These are phyloP conservation scores for Salvia splendens DNA, from an alignment of 257 asterid species.

Conservation along the genomic window DNA sequence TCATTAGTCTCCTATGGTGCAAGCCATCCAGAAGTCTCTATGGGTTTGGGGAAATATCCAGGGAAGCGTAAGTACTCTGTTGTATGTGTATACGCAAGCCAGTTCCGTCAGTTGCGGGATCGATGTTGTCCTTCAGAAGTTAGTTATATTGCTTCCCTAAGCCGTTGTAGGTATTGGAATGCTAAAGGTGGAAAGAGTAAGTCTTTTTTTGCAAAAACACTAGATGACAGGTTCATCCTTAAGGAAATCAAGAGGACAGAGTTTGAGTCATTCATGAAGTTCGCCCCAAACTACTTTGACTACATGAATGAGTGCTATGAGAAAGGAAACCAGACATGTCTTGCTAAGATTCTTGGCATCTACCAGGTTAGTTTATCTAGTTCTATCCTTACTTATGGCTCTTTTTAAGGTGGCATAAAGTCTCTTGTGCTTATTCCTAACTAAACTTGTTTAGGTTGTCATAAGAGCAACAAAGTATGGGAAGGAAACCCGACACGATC, in stretches of 20 bases:
- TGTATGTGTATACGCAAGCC: conserved; percentile 60
- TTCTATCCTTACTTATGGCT: background rate
- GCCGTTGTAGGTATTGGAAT: conserved; percentile 90
- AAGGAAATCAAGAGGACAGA: conserved; percentile 86
- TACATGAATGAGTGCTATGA: conserved; percentile 83
- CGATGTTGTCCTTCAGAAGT: conserved; percentile 83
- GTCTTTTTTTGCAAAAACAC: conserved; percentile 85
- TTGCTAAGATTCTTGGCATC: conserved; percentile 90
- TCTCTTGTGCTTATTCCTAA: conserved; percentile 2
- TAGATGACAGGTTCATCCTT: conserved; percentile 83
- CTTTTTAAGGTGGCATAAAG: conserved; percentile 1
- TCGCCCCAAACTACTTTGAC: conserved; percentile 68
- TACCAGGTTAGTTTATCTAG: conserved; percentile 68
- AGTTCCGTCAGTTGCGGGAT: conserved; percentile 66
- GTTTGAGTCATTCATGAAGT: conserved; percentile 79
- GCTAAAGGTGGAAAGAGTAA: conserved; percentile 98
- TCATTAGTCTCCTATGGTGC: conserved; percentile 63
- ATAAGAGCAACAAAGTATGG: conserved; percentile 58
- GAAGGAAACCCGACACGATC: conserved; percentile 78
- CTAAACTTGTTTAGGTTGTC: conserved; percentile 50
- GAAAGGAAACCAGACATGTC: conserved; percentile 83
- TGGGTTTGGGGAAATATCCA: conserved; percentile 70
- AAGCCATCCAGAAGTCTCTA: conserved; percentile 72
- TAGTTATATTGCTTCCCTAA: conserved; percentile 76
- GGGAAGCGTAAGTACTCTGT: conserved; percentile 82